phyloP scores from a whole-genome alignment of 495 filamentous ascomycete genomes.

The Melanomma pulvis-pyrius region DNA sequence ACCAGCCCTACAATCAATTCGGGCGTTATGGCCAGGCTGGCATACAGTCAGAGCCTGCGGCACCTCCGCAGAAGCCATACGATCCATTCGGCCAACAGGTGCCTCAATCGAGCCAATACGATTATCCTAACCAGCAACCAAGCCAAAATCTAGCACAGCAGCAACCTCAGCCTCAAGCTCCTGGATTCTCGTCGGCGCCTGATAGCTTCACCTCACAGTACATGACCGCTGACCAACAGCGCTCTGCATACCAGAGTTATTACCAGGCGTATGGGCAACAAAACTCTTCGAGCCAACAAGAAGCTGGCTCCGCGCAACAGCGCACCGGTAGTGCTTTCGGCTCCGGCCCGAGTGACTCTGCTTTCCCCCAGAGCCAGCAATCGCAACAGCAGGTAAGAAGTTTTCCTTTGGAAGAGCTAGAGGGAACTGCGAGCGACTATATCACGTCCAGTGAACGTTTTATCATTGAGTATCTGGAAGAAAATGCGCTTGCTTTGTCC shows the following conservation, averaged over 20 bases:
- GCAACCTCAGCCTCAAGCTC: constrained; percentile 55
- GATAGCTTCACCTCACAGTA: constrained; percentile 78
- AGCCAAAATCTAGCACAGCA: constrained; percentile 50
- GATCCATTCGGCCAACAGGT: constrained; percentile 82
- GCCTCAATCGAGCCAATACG: constrained; percentile 58
- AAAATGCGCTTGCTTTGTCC: neutral
- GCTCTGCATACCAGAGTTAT: constrained; percentile 76
- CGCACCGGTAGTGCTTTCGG: constrained; percentile 76
- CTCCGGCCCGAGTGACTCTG: constrained; percentile 68
- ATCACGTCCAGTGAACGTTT: no score
- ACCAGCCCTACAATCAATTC: constrained; percentile 60
- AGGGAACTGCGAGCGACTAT: no score
- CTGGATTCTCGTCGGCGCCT: constrained; percentile 70
- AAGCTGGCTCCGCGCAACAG: constrained; percentile 69
- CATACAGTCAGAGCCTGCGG: constrained; percentile 59
- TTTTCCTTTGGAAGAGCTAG: constrained; percentile 4
- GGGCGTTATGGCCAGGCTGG: constrained; percentile 67
- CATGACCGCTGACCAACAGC: constrained; percentile 76
- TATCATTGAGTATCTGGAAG: no score
- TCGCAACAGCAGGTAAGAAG: constrained; percentile 45
- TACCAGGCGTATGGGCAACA: constrained; percentile 77
- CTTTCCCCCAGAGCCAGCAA: constrained; percentile 52
- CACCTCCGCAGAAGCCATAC: constrained; percentile 76
- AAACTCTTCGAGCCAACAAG: constrained; percentile 67
- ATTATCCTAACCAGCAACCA: constrained; percentile 55